Evolutionary conservation across 805 yeast species (phyloP).

Genomic region (Metschnikowia borealis): DNA sequence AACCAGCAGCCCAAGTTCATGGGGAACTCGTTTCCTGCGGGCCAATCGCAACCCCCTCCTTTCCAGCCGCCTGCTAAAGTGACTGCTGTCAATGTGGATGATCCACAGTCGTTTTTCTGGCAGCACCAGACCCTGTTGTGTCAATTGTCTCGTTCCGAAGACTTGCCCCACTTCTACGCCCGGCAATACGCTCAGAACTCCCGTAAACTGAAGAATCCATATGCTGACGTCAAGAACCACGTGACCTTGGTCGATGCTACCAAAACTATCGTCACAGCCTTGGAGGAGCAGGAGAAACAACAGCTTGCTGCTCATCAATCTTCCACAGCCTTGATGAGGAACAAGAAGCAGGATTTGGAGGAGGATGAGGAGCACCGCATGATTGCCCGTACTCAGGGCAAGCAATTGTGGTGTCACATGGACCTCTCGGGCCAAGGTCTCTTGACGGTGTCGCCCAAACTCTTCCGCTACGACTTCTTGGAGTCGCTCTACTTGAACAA

Average conservation of each 20-base stretch:
- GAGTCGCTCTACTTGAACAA: conserved; percentile 86
- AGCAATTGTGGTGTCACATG: conserved; percentile 90
- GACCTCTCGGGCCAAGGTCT: conserved; percentile 91
- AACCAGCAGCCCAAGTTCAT: conserved; percentile 21
- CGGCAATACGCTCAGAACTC: conserved; percentile 73
- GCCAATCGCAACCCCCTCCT: conserved; percentile 20
- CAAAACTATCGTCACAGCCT: conserved; percentile 30
- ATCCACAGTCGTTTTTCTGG: conserved; percentile 55
- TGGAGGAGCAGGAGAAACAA: conserved; percentile 39
- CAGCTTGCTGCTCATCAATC: conserved; percentile 30
- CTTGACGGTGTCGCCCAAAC: conserved; percentile 59
- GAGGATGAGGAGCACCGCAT: conserved; percentile 64
- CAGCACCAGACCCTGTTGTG: conserved; percentile 74
- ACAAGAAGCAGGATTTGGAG: conserved; percentile 48
- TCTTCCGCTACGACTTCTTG: conserved; percentile 78
- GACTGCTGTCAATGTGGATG: conserved; percentile 29
- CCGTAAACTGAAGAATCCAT: conserved; percentile 41
- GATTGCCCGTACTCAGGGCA: conserved; percentile 54
- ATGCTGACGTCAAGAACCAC: conserved; percentile 30
- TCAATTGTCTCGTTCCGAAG: conserved; percentile 61
- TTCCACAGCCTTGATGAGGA: conserved; percentile 33
- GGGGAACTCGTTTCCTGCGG: conserved; percentile 13
- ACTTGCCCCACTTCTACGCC: conserved; percentile 76
- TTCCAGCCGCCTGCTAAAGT: conserved; percentile 26
- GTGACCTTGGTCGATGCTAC: conserved; percentile 42